Conservation (phyloP, 768 basidiomycete species). For the Amanita molliuscula region DNA sequence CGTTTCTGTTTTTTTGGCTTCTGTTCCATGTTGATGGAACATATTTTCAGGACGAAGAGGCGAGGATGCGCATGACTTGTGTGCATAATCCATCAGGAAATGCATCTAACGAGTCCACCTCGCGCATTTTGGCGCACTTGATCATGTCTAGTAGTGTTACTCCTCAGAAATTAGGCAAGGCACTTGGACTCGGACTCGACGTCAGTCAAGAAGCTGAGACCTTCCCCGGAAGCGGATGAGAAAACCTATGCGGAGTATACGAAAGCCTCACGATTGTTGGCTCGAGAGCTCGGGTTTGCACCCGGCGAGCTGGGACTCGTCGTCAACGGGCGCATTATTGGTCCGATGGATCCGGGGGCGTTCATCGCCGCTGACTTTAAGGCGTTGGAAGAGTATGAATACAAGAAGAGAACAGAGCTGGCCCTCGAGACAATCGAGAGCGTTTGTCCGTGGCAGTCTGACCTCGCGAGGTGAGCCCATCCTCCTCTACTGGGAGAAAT, state of each 20-base stretch:
- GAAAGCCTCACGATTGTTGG: constrained; percentile 34
- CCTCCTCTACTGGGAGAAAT: background rate
- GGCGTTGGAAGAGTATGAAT: constrained; percentile 64
- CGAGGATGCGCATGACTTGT: constrained; percentile 57
- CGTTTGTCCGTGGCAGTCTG: constrained; percentile 28
- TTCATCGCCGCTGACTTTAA: constrained; percentile 68
- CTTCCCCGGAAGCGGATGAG: constrained; percentile 17
- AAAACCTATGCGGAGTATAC: constrained; percentile 32
- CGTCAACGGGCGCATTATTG: constrained; percentile 82
- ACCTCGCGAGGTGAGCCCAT: constrained; percentile 31
- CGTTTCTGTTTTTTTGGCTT: constrained; percentile 12
- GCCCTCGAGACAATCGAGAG: constrained; percentile 56
- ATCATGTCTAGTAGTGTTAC: constrained; percentile 20
- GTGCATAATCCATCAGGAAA: constrained; percentile 52
- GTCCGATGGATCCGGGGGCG: constrained; percentile 49
- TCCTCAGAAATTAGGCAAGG: background rate
- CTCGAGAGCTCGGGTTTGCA: constrained; percentile 43
- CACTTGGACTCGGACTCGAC: background rate
- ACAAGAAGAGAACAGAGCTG: constrained; percentile 56
- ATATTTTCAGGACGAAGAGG: constrained; percentile 27
- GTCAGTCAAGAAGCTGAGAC: constrained; percentile 11
- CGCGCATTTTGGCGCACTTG: constrained; percentile 42
- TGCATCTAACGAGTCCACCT: constrained; percentile 13
- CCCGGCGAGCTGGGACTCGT: constrained; percentile 58
- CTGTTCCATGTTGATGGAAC: background rate